Base-by-base conservation (phyloP, 306 rosid genomes). In the Vigna radiata region DNA sequence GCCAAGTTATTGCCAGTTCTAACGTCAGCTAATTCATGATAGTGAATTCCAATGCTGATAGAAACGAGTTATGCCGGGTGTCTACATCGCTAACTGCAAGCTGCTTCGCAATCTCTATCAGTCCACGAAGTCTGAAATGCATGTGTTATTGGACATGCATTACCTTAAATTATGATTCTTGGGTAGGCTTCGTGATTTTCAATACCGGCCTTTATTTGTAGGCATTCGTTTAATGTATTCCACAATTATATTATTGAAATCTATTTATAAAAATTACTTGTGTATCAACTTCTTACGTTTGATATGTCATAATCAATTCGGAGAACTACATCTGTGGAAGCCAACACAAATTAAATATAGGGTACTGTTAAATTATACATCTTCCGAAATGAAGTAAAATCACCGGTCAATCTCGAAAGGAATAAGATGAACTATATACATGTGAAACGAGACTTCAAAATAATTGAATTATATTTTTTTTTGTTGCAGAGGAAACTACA, bases 171-270 rank as follows among this genome's bases (percentile, higher is more conserved):
- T n/a, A 21, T 52, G 79, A 73, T 70, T 75, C 77, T 68, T 64
- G 65, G 31, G 65, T 71, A 65, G 54, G 37, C 37, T 33, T 33
- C 37, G 37, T 72, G 84, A 46, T 48, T 70, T 66, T 59, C 76
- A 72, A 54, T 71, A 61, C 81, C 23, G 12, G 61, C 56, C 69
- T 73, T 68, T 19, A 39, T 25, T 77, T 83, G 63, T 78, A 68
- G 77, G 66, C 58, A 75, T 75, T 67, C 7, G 7, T 10, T 58
- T 48, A 31, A 48, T 75, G 70, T 6, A 18, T 15, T 21, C 47
- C 43, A 50, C 47, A 21, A 36, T 69, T 19, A 19, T 37, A 63
- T 23, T 41, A 29, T 70, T 49, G 29, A 67, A 19, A 55, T 52
- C 36, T 16, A n/a, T 29, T 68, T 8, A 43, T 55, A 43, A 11